phyloP scores from a whole-genome alignment of 2,329 filamentous ascomycete species.

The Cucurbitaria berberidis region DNA sequence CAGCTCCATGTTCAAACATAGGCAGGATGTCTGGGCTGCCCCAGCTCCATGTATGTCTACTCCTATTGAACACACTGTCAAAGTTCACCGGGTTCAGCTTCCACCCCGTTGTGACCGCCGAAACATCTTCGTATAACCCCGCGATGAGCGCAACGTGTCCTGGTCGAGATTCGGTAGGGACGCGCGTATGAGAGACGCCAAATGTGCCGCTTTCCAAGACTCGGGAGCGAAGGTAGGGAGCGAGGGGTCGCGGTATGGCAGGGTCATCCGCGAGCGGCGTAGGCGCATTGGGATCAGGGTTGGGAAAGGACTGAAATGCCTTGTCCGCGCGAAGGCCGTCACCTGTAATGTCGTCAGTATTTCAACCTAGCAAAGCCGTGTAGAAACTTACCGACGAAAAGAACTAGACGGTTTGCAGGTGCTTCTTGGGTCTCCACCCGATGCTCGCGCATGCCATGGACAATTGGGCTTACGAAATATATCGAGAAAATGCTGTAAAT shows the following conservation, averaged over 20 bases:
- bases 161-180: conserved; percentile 94
- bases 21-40: conserved; percentile 95
- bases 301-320: conserved; percentile 90
- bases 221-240: conserved; percentile 88
- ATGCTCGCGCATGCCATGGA: conserved; percentile 90
- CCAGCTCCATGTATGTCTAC: conserved; percentile 98
- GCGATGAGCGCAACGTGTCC: conserved; percentile 97
- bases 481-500: conserved; percentile 92
- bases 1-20: conserved; percentile 96
- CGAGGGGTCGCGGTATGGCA: conserved; percentile 77
- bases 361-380: not conserved
- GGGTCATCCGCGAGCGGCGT: conserved; percentile 64
- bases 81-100: conserved; percentile 98
- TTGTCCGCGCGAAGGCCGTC: conserved; percentile 97
- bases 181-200: conserved; percentile 93
- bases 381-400: conserved; percentile 77
- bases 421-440: conserved; percentile 72
- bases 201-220: conserved; percentile 92
- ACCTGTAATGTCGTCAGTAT: conserved; percentile 53
- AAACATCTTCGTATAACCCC: conserved; percentile 96
- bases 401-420: conserved; percentile 86
- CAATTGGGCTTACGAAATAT: conserved; percentile 97
- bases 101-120: conserved; percentile 96
- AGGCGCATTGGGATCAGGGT: conserved; percentile 72
- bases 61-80: conserved; percentile 97